Base-by-base conservation (phyloP, 768 basidiomycete species). In the Xerocomellus chrysenteron region DNA sequence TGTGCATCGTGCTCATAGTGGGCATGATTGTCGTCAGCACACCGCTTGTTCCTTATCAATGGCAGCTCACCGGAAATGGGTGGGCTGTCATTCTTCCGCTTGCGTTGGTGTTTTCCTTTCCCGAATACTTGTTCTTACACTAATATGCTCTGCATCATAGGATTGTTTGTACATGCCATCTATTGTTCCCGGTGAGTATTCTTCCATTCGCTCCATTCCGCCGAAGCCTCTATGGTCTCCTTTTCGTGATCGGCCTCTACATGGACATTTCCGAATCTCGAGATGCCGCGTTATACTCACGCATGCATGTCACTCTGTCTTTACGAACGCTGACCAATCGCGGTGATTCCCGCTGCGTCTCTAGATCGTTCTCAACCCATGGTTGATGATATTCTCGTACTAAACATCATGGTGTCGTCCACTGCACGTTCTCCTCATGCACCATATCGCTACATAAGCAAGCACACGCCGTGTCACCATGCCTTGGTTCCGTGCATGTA, bases 361-460 rank as follows among this genome's bases (percentile, higher is more conserved):
- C 33, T 59, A 88, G 80, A 87, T 95, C 60, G 86, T 92, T 42
- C 81, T 94, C 56, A 94, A 94, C 64, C 92, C 91, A 8, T 91
- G 88, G 87, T 76, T 93, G 54, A 90, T 91, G 87, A 88, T 91
- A 52, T 92, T 93, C 74, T 86, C 85, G 0, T 83, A 81, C 62
- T 71, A 39, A 59, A 46, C 55, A n/a, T 41, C 44, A n/a, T 47
- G 46, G 40, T 6, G 39, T 14, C 49, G 47, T 24, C 40, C 30
- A 45, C 66, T 59, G 35, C 46, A 43, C 57, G 11, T 14, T 51
- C 37, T 30, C 56, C 56, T 50, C 63, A 16, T 65, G 59, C n/a
- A 42, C 44, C 19, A n/a, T 19, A 13, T 41, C 24, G 10, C 51
- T 37, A 35, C 30, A 33, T 46, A 13, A 33, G 35, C 44, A 17